Base-by-base conservation (phyloP, 305 asterid species). In the Coffea humblotiana region DNA sequence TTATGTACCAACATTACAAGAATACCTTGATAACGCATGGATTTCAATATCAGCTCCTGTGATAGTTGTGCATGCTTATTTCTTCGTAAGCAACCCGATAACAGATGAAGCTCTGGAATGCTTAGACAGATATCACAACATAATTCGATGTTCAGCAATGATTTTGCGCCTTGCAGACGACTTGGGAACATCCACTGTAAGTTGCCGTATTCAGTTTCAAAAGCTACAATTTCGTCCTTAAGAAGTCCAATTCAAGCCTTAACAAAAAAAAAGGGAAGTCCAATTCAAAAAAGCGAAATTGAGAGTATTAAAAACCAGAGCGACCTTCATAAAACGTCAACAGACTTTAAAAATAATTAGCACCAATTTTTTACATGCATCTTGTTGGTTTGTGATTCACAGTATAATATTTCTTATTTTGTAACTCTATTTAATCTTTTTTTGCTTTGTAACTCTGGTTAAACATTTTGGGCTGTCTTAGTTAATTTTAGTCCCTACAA, bases 131-230 rank as follows among this genome's bases (percentile, higher is more conserved):
- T 80, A 85, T 73, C 89, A 82, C 1, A 75, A 87, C 2, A 78
- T 89, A 37, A 85, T 91, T 65, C 89, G 84, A 27, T 86, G 83
- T 78, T 88, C 94, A 6, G 78, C 92, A 4, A 78, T 85, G 76
- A 84, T 89, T 82, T 81, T 92, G 43, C 91, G 92, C 6, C 90
- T 90, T 8, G 80, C 82, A 5, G 85, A 92, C 81, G 97, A 92
- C 82, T 83, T 94, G 81, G 97, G 85, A 74, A 94, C 98, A 51
- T 79, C 98, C 29, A 78, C 93, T 0, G 94, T 91, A 86, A 21
- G 91, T 15, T 56, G 8, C 7, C 15, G 6, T 9, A 8, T 29
- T 4, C 14, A 8, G 0, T 54, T 32, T 12, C 12, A 12, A 54
- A 56, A 23, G 37, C 29, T 8, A 32, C 1, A 35, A 40, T 47